These are phyloP conservation scores for Zarea fungicola DNA, from an alignment of 2,329 filamentous ascomycete species.

Conservation along the genomic window DNA sequence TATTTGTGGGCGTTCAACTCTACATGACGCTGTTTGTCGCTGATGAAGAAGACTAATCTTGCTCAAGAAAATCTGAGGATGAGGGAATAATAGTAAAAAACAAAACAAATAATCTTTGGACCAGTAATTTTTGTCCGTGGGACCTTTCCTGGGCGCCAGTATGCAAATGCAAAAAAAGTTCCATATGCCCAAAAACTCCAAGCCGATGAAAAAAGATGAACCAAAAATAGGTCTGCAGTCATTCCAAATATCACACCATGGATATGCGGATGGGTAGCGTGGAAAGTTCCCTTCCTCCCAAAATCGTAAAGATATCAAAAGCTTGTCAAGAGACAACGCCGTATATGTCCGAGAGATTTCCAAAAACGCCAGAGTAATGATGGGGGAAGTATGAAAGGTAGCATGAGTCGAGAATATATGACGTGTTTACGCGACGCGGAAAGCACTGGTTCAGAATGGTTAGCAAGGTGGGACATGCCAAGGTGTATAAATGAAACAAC, in stretches of 20 bases:
- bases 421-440: conserved; percentile 27
- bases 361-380: conserved; percentile 16
- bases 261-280: not conserved
- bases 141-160: conserved; percentile 7
- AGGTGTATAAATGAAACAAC: conserved; percentile 15
- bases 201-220: conserved; percentile 1
- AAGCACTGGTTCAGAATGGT: conserved; percentile 23
- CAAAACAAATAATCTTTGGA: conserved; percentile 1
- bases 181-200: conserved; percentile 6
- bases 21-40: conserved; percentile 10
- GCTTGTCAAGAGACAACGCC: not conserved
- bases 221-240: no score
- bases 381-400: conserved; percentile 4
- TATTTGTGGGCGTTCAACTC: conserved; percentile 2
- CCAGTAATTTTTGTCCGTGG: conserved; percentile 7
- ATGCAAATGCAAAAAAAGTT: conserved; percentile 8
- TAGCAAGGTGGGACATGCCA: not conserved
- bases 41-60: not conserved
- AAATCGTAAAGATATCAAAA: not conserved
- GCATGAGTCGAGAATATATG: conserved; percentile 15
- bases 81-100: not conserved
- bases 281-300: no score
- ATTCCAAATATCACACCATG: conserved; percentile 5
- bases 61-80: not conserved
- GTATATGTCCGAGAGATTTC: not conserved